These are phyloP conservation scores for Fusarium cicatricum DNA, from an alignment of 2,329 filamentous ascomycete genomes.

Conservation along the genomic window DNA sequence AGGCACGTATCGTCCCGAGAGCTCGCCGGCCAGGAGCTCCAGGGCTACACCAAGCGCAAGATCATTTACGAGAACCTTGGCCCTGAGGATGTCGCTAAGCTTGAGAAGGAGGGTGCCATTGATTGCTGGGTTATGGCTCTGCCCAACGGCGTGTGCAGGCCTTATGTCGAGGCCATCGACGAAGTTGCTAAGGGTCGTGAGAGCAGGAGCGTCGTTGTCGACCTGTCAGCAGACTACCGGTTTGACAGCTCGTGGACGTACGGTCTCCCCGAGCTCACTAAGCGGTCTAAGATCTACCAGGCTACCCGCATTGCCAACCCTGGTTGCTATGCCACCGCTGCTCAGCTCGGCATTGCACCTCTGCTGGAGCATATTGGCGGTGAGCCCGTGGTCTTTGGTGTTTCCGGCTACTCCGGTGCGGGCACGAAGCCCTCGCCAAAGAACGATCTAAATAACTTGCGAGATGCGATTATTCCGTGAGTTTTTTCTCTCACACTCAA, in stretches of 20 bases:
- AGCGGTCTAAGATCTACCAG: neutral
- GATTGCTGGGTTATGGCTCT: slow-evolving; percentile 99
- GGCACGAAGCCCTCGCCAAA: slow-evolving; percentile 4
- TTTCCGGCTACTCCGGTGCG: neutral
- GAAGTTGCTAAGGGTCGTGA: slow-evolving; percentile 26
- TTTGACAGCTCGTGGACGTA: slow-evolving; percentile 69
- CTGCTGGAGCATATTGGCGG: neutral
- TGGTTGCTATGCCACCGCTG: neutral
- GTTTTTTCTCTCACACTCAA: no score
- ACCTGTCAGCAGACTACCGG: slow-evolving; percentile 96
- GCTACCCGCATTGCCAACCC: neutral
- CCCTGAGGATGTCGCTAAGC: slow-evolving; percentile 83
- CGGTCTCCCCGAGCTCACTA: neutral
- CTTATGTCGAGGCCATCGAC: slow-evolving; percentile 84
- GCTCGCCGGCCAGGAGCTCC: slow-evolving; percentile 82
- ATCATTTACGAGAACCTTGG: slow-evolving; percentile 92
- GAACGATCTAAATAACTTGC: no score
- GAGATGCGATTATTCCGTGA: no score
- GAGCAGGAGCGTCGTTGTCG: slow-evolving; percentile 80
- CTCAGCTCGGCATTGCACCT: neutral
- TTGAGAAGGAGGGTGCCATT: slow-evolving; percentile 86
- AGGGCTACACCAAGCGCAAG: slow-evolving; percentile 90
- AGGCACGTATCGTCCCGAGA: slow-evolving; percentile 93
- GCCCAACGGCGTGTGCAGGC: slow-evolving; percentile 93
- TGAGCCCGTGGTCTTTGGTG: neutral